Evolutionary conservation across 75 land plant genomes (phyloP), one percentile per base, ranked within the genome.

Genomic region (Selaginella moellendorffii): DNA sequence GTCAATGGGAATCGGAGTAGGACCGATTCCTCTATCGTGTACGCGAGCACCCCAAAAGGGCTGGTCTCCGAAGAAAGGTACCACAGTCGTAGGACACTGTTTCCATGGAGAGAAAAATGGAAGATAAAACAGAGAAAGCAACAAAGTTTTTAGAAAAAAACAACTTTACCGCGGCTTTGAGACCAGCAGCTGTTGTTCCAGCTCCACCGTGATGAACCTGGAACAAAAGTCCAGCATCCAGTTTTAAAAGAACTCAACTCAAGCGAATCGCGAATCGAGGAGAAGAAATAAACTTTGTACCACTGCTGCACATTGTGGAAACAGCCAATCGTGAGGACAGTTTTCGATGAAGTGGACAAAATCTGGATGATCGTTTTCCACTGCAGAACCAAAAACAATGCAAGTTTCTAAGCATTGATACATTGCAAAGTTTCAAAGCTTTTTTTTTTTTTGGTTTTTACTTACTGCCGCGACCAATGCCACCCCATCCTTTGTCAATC

Each of bases 31-130:
- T 79, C 82, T 89, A 27, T 79, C 91, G 74, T 83, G 85, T 22
- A 95, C 91, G 46, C 84, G 81, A 0, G 89, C 99, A 27, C 99
- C 99, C 99, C 99, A 95, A 52, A 95, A 95, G 30, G 96, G 99
- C 69, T 95, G 99, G 69, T 95, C 99, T 29, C 99, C 99, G 61
- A 95, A 89, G 58, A 89, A 95, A 5, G 99, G 99, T 17, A 95
- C 85, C 64, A 95, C 70, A 0, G 99, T 95, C 25, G 99, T 95
- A 25, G 99, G 99, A 64, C 99, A 95, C 96, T 95, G 14, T n/a
- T n/a, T n/a, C n/a, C n/a, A n/a, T n/a, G n/a, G n/a, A n/a, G n/a
- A n/a, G n/a, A n/a, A n/a, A n/a, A n/a, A n/a, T n/a, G n/a, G n/a
- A n/a, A n/a, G n/a, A n/a, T n/a, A n/a, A n/a, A n/a, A n/a, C n/a